Conservation (phyloP, 192 early-diverging fungal species). For the Oehlia diaphana region DNA sequence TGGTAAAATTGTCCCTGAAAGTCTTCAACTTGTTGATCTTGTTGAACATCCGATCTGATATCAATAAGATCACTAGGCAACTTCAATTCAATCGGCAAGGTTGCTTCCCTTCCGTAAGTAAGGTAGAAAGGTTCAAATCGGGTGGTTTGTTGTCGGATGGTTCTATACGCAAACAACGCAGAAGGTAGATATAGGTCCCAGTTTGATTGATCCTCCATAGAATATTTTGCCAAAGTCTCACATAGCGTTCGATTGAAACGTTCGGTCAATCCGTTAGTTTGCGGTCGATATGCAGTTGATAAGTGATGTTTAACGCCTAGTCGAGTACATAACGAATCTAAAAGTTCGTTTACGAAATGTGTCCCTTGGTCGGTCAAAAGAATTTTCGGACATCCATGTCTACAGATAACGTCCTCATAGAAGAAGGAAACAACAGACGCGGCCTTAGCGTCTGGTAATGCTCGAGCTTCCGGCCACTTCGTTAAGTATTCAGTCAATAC, state of each 20-base stretch:
- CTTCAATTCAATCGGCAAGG: neutral
- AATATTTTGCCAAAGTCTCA: neutral
- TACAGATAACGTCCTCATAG: slow-evolving; percentile 9
- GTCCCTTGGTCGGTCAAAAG: neutral
- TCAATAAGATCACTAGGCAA: neutral
- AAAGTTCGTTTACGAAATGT: neutral
- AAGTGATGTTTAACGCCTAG: neutral
- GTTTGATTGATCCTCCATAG: neutral
- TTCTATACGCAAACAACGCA: neutral
- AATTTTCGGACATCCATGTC: slow-evolving; percentile 3
- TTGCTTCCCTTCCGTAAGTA: neutral
- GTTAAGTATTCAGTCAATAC: neutral
- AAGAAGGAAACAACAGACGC: neutral
- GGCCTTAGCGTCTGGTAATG: neutral
- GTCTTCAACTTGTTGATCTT: too few relatives aligned
- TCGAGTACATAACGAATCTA: neutral
- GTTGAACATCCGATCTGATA: too few relatives aligned
- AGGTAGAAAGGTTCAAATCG: neutral
- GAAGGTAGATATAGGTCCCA: neutral
- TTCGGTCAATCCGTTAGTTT: neutral
- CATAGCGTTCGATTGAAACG: neutral
- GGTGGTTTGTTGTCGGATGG: neutral
- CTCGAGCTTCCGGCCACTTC: slow-evolving; percentile 1
- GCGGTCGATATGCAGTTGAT: neutral
- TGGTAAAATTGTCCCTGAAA: too few relatives aligned